A percentile compares a stretch with the other conserved stretches of the same genome.
Evolutionary conservation across 257 asterid species (phyloP).

Genomic region (Oldenlandia corymbosa): DNA sequence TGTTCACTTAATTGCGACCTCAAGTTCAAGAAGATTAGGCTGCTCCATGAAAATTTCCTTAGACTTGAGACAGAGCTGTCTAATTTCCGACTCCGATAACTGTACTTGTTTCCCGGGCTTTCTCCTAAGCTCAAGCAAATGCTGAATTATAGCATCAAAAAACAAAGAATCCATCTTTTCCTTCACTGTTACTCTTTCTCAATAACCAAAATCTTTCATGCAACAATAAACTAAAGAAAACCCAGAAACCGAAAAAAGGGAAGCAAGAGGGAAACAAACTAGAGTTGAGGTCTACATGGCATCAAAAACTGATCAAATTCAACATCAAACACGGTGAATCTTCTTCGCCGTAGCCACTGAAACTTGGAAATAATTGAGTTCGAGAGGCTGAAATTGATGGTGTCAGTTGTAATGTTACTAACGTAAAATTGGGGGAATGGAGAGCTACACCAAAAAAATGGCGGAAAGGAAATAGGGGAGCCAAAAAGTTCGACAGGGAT

Average conservation of each 20-base stretch:
- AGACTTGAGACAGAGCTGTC: slow-evolving; percentile 63
- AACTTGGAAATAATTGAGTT: too few relatives aligned
- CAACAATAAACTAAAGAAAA: slow-evolving; percentile 5
- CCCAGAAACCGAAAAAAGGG: not conserved
- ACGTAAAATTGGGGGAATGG: too few relatives aligned
- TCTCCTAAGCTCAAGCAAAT: slow-evolving; percentile 72
- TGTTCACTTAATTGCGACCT: slow-evolving; percentile 88
- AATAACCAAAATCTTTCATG: not conserved
- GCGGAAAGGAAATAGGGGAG: too few relatives aligned
- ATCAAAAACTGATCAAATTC: too few relatives aligned
- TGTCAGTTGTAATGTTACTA: too few relatives aligned
- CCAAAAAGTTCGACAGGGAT: too few relatives aligned
- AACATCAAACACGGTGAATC: too few relatives aligned
- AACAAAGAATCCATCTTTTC: slow-evolving; percentile 49
- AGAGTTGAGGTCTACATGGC: not conserved
- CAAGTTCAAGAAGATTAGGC: slow-evolving; percentile 93
- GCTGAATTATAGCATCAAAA: slow-evolving; percentile 57
- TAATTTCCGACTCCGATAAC: slow-evolving; percentile 81
- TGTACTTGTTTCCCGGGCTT: slow-evolving; percentile 83
- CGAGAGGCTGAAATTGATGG: too few relatives aligned
- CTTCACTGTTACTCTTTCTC: slow-evolving; percentile 7
- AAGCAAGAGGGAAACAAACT: not conserved
- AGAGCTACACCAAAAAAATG: too few relatives aligned
- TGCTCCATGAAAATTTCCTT: slow-evolving; percentile 64
- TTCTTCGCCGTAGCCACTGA: too few relatives aligned